These are phyloP conservation scores for Metschnikowia aberdeeniae DNA, from an alignment of 805 yeast genomes.

Conservation along the genomic window DNA sequence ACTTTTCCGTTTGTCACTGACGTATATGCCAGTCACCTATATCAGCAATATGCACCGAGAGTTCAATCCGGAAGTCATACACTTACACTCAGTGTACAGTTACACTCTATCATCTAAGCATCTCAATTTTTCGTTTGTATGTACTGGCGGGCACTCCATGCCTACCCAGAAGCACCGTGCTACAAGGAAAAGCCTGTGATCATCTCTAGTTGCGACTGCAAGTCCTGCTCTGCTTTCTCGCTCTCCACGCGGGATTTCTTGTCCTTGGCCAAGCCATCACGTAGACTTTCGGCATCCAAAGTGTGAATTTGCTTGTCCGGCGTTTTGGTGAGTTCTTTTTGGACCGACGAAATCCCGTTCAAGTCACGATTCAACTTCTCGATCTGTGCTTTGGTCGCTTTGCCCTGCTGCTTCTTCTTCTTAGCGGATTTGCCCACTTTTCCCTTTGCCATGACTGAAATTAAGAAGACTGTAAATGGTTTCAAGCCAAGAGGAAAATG, in stretches of 20 bases:
- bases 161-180: not conserved
- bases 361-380: conserved; percentile 32
- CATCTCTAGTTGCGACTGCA: conserved; percentile 45
- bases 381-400: conserved; percentile 30
- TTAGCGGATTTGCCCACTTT: conserved; percentile 7
- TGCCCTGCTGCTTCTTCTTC: conserved; percentile 20
- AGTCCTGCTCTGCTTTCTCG: conserved; percentile 36
- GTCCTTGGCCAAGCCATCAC: conserved; percentile 40
- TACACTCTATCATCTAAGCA: no score
- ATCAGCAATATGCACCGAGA: no score
- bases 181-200: conserved; percentile 30
- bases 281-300: conserved; percentile 32
- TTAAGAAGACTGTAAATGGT: no score
- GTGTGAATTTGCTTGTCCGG: conserved; percentile 22
- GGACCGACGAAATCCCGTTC: conserved; percentile 19
- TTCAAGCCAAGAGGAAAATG: not conserved
- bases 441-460: no score
- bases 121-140: no score
- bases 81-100: no score
- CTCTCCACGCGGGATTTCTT: conserved; percentile 24
- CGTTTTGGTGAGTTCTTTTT: conserved; percentile 10
- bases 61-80: no score
- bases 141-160: no score
- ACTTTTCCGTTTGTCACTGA: no score
- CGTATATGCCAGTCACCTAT: no score